phyloP scores from a whole-genome alignment of 495 filamentous ascomycete genomes.

The Penicillium canescens region DNA sequence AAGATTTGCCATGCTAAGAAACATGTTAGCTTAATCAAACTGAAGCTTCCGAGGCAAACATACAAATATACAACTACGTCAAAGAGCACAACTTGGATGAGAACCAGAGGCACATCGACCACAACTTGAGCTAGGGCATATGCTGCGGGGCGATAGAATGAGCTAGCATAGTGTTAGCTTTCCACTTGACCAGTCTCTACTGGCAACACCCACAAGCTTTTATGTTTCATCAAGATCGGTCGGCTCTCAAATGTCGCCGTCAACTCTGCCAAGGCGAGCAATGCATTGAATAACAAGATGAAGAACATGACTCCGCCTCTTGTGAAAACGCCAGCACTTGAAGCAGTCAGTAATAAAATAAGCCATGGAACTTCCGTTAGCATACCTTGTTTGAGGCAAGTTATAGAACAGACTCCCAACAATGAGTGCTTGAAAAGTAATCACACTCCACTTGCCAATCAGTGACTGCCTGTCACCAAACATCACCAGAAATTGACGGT shows the following conservation, averaged over 20 bases:
- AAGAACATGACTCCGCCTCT: constrained; percentile 67
- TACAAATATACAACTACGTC: constrained; percentile 75
- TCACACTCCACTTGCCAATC: constrained; percentile 54
- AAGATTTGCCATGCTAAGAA: constrained; percentile 56
- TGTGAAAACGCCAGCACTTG: constrained; percentile 46
- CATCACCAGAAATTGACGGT: constrained; percentile 67
- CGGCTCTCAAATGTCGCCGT: constrained; percentile 68
- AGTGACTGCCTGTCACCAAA: constrained; percentile 57
- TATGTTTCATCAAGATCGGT: constrained; percentile 80
- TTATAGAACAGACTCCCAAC: constrained; percentile 78
- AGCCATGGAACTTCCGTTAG: neutral
- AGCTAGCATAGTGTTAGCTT: constrained; percentile 27
- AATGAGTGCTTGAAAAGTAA: constrained; percentile 73
- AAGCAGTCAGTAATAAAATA: neutral
- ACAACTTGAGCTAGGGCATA: constrained; percentile 76
- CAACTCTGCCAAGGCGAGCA: constrained; percentile 76
- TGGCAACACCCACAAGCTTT: constrained; percentile 54
- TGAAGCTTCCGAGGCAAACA: neutral
- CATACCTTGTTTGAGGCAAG: constrained; percentile 55
- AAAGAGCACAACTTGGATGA: constrained; percentile 71
- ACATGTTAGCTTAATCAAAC: constrained; percentile 15
- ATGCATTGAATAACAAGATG: constrained; percentile 76
- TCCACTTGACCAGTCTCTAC: neutral
- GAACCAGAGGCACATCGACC: constrained; percentile 71
- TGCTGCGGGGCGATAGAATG: constrained; percentile 81